Evolutionary conservation across 164 flowering plant genomes (phyloP).

Genomic region (Umbellularia californica): DNA sequence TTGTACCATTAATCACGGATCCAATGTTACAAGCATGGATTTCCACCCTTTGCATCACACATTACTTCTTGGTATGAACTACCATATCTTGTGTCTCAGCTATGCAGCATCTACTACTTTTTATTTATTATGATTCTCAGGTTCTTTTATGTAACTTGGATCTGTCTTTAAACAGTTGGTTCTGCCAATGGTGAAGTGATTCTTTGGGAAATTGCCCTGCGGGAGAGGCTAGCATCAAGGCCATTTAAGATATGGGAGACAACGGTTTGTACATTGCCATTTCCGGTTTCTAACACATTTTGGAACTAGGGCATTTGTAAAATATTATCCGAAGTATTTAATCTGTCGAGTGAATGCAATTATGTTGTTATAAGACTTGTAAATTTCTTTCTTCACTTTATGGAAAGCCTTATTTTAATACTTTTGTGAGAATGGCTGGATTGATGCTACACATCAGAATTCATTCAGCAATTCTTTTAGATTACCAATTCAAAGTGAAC

Average conservation of each 20-base stretch:
- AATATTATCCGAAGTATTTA: background rate
- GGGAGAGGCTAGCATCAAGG: conserved; percentile 60
- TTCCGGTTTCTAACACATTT: conserved; percentile 48
- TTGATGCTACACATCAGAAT: too few species aligned
- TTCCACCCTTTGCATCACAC: conserved; percentile 79
- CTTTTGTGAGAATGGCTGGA: too few species aligned
- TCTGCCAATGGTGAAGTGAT: conserved; percentile 60
- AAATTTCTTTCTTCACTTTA: too few species aligned
- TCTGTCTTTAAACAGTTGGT: conserved; percentile 48
- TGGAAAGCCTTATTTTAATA: background rate
- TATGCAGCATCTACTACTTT: background rate
- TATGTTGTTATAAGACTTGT: too few species aligned
- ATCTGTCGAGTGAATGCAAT: background rate
- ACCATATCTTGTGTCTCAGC: background rate
- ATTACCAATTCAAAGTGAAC: too few species aligned
- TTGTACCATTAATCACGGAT: conserved; percentile 64
- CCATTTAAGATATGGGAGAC: conserved; percentile 73
- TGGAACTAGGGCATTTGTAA: background rate
- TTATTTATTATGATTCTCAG: background rate
- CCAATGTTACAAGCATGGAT: conserved; percentile 80
- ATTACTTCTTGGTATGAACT: conserved; percentile 59
- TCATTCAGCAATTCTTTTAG: too few species aligned
- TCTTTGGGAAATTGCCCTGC: conserved; percentile 65
- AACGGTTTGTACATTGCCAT: conserved; percentile 34
- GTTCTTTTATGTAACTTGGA: conserved; percentile 10